These are phyloP conservation scores for Alopecurus myosuroides DNA, from an alignment of 176 grass and related monocot species.

Conservation along the genomic window DNA sequence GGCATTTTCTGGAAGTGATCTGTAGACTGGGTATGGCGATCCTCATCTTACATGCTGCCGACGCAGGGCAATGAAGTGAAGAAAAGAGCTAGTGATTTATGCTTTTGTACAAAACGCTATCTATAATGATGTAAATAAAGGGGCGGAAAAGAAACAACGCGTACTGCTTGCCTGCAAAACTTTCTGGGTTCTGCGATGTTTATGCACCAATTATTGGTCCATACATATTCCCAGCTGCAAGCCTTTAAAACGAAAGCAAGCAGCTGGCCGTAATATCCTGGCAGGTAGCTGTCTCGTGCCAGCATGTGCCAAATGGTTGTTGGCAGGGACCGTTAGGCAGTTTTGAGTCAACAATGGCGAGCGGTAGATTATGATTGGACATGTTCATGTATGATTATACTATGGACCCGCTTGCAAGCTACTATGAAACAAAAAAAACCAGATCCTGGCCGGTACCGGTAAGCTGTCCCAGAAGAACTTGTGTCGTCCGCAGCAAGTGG, in stretches of 20 bases:
- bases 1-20: neutral
- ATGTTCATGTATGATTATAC: neutral
- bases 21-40: neutral
- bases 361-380: neutral
- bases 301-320: neutral
- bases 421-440: neutral
- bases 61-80: neutral
- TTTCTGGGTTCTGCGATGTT: neutral
- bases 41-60: neutral
- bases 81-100: neutral
- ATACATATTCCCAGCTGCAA: neutral
- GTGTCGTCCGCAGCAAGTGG: neutral
- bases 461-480: neutral
- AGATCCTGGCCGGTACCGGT: neutral
- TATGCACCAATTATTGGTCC: neutral
- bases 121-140: neutral
- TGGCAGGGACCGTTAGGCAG: neutral
- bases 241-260: neutral
- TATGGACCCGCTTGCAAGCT: neutral
- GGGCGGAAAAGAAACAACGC: neutral
- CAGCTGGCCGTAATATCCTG: neutral
- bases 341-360: neutral
- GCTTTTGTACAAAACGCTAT: neutral
- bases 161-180: neutral
- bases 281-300: neutral